Base-by-base conservation (phyloP, 2,329 filamentous ascomycete genomes). In the Nemania sp. region DNA sequence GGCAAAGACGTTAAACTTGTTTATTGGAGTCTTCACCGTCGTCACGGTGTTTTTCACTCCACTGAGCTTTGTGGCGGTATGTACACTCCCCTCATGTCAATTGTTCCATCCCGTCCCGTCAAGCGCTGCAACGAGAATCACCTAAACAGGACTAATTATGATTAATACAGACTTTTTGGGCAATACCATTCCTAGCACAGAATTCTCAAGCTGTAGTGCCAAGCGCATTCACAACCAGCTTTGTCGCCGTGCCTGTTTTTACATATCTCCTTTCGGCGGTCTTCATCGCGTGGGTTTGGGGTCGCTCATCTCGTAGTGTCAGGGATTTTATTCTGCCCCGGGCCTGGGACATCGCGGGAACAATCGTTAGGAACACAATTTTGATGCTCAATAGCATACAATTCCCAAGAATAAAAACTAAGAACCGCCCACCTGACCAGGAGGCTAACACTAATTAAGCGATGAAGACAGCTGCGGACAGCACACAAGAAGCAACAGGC, bases 31-130 rank as follows among this genome's bases (percentile, higher is more conserved):
- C 42, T 62, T 64, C 35, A 64, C 62, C 3, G 48, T 49, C 2
- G 62, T 64, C 6, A 64, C 62, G 3, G 62, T 64, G 1, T 45
- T 64, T 46, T 64, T 59, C 34, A 62, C 62, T 13, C 55, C 62
- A 4, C 40, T 64, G 4, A 51, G 59, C 2, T 64, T 62, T 29
- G 50, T 59, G 25, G 50, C 55, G 40, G 62, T 64, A 64, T 17
- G 17, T 29, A 3, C 25, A 12, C 35, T 40, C 20, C 5, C 1
- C 12, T 17, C 29, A 12, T 32, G 13, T 29, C 3, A 4, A 4
- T 3, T 29, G 25, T 29, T 29, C 4, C 25, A 29, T 29, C 3
- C 25, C 7, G 25, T 29, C 25, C 25, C 25, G 25, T 29, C 25
- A 29, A n/a, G n/a, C 25, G 3, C 25, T 7, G 25, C 25, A 29